Evolutionary conservation across 2,329 filamentous ascomycete species (phyloP).

Genomic region (Talaromyces marneffei): DNA sequence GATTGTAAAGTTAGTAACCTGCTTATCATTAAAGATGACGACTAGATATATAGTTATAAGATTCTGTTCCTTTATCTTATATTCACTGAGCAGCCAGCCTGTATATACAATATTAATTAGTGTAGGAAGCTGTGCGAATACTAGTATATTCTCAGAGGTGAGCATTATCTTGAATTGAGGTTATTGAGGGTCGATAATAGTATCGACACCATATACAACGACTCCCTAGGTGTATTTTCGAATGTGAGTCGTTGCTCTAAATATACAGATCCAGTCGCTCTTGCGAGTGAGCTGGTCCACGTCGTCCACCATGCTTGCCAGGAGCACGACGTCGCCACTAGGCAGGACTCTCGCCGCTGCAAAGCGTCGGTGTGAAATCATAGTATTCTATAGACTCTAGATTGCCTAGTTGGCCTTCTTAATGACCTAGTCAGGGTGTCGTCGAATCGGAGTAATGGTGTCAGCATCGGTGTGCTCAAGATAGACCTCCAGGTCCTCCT

Average conservation of each 20-base stretch:
- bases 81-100: background rate
- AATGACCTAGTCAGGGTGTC: background rate
- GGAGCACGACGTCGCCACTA: background rate
- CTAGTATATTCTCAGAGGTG: background rate
- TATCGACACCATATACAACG: background rate
- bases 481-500: slow-evolving; percentile 6
- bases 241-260: background rate
- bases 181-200: background rate
- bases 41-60: background rate
- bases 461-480: background rate
- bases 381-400: background rate
- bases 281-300: background rate
- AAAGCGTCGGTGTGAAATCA: background rate
- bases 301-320: background rate
- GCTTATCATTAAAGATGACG: background rate
- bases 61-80: background rate
- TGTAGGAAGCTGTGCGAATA: background rate
- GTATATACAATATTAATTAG: background rate
- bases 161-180: background rate
- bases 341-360: background rate
- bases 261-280: background rate
- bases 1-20: background rate
- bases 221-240: background rate
- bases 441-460: background rate
- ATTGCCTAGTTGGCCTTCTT: background rate